Base-by-base conservation (phyloP, 352 stramenopile genomes). In the Pythium guiyangense region DNA sequence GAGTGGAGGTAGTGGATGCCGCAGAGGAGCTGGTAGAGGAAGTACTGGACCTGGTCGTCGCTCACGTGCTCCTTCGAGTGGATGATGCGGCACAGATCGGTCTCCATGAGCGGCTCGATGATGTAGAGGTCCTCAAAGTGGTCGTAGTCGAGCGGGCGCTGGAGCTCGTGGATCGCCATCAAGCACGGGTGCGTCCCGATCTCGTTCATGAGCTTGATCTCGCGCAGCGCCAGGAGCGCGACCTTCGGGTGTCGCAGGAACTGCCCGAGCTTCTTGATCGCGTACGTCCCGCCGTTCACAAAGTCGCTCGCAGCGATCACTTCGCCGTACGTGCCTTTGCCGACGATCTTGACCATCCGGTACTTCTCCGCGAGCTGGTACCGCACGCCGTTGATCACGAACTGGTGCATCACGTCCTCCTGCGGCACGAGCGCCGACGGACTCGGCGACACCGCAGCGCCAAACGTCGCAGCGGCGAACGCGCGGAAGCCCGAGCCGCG, bases 121-220 rank as follows among this genome's bases (percentile, higher is more conserved):
- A 99, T 98, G 71, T 99, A 99, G 25, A 99, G 71, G 71, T 99
- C 96, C 63, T 98, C 83, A 65, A 98, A 99, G 52, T 89, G 78
- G 34, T 91, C 85, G 57, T 90, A 93, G 50, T 89, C 76, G 15
- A 92, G 62, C 37, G 85, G 85, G 22, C 73, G 70, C 59, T 95
- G 83, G n/a, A 95, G 66, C 49, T 95, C 85, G 61, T 92, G 82
- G 50, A 90, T 83, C 22, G 74, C 78, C 82, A 95, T 93, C 25
- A 95, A 63, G 52, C 79, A 85, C 29, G 81, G 74, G 46, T 95
- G 85, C 20, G 65, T 56, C 2, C 85, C 85, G 17, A 95, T 74
- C 47, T 85, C 82, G 58, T 87, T 90, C 84, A 96, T 94, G 39
- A 96, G 70, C 61, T 94, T 84, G 67, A 96, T 95, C 64, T 96